Conservation (phyloP, 2,329 filamentous ascomycete species). For the Pestalotiopsis sp. region DNA sequence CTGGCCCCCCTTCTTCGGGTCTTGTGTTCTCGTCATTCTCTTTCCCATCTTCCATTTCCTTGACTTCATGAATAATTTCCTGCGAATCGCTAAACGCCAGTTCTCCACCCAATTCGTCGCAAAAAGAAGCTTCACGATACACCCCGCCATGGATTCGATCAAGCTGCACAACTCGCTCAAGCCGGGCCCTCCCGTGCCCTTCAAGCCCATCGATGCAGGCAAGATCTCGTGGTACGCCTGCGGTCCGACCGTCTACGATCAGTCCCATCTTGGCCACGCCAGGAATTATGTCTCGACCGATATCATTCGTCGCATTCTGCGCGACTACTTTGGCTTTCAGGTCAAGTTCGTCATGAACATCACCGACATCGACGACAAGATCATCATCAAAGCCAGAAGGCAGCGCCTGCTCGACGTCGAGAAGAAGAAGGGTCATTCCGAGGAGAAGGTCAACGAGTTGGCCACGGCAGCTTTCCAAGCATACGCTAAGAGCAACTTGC, state of each 20-base stretch:
- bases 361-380: constrained; percentile 81
- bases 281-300: constrained; percentile 91
- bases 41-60: constrained; percentile 7
- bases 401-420: constrained; percentile 80
- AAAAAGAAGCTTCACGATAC: constrained; percentile 36
- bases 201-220: constrained; percentile 71
- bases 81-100: constrained; percentile 28
- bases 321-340: constrained; percentile 81
- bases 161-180: constrained; percentile 81
- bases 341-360: constrained; percentile 93
- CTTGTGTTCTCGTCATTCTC: not conserved
- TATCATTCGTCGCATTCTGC: constrained; percentile 80
- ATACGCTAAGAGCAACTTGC: constrained; percentile 59
- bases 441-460: constrained; percentile 49
- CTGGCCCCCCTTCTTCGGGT: constrained; percentile 14
- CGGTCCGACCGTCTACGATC: constrained; percentile 81
- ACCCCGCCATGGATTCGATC: constrained; percentile 56
- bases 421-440: constrained; percentile 66
- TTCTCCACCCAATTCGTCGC: constrained; percentile 31
- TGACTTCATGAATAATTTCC: constrained; percentile 36
- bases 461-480: constrained; percentile 56
- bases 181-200: constrained; percentile 71
- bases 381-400: constrained; percentile 69
- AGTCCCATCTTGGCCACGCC: constrained; percentile 78
- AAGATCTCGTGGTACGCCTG: constrained; percentile 88